A percentile compares a stretch with the other conserved stretches of the same genome.
These are phyloP conservation scores for Geotrichum carabidarum DNA, from an alignment of 1,139 yeast species.

Conservation along the genomic window DNA sequence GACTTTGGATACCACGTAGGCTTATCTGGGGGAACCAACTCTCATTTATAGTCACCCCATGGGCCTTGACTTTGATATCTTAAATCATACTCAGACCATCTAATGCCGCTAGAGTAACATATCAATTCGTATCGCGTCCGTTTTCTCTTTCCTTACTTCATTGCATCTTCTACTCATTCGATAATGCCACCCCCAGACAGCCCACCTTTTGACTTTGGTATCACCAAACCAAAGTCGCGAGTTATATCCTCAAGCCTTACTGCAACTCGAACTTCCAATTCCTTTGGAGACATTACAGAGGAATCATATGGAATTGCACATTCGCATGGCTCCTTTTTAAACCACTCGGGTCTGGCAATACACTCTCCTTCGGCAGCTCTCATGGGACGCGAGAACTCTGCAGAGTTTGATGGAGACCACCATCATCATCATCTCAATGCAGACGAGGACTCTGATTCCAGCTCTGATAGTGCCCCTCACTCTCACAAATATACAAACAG, in stretches of 20 bases:
- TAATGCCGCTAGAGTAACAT: not conserved
- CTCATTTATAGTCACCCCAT: no score
- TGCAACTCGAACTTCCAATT: not conserved
- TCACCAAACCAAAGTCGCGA: not conserved
- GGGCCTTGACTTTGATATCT: no score
- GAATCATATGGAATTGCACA: no score
- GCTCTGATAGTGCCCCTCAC: not conserved
- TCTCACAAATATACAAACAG: not conserved
- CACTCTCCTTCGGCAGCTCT: no score
- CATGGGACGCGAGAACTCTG: not conserved
- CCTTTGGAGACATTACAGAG: no score
- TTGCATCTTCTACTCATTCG: not conserved
- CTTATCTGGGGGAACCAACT: no score
- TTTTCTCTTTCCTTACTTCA: not conserved
- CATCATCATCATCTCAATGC: not conserved
- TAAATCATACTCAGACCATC: no score
- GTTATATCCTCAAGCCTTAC: not conserved
- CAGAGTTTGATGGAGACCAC: not conserved
- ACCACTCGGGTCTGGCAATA: no score
- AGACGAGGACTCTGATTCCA: not conserved
- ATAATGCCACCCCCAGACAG: not conserved
- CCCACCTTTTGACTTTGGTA: slow-evolving; percentile 7
- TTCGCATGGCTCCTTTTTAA: no score
- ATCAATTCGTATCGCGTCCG: not conserved
- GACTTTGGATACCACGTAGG: no score